These are phyloP conservation scores for Zygosaccharomyces sapae DNA, from an alignment of 1,139 yeast species.

Conservation along the genomic window DNA sequence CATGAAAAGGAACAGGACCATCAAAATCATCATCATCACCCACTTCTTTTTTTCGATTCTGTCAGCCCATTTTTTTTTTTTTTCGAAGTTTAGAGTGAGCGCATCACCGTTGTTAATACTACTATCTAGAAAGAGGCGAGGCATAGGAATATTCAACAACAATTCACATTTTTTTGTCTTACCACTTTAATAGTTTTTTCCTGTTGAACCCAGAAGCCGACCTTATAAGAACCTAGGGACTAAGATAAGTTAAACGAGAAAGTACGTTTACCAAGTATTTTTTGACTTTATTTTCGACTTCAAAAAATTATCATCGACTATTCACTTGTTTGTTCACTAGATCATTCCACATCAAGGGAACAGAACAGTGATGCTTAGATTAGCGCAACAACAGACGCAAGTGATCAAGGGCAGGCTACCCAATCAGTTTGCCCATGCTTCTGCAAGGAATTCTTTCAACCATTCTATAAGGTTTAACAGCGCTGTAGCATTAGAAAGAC, in stretches of 20 bases:
- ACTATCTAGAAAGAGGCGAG: not conserved
- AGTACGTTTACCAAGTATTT: not conserved
- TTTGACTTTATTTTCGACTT: not conserved
- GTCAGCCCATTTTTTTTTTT: not conserved
- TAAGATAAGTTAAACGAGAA: not conserved
- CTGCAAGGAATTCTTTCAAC: slow-evolving; percentile 23
- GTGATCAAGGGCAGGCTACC: slow-evolving; percentile 27
- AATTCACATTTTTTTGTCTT: not conserved
- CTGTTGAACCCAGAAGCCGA: not conserved
- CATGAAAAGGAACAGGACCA: not conserved
- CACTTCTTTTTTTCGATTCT: not conserved
- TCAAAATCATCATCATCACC: not conserved
- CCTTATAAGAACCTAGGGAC: not conserved
- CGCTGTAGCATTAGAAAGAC: slow-evolving; percentile 23
- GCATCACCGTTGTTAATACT: not conserved
- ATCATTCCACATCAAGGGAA: not conserved
- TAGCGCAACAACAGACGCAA: slow-evolving; percentile 25
- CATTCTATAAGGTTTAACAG: slow-evolving; percentile 25
- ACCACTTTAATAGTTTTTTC: not conserved
- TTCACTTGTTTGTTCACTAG: not conserved
- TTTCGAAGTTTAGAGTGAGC: not conserved
- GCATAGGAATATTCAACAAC: not conserved
- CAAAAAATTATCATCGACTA: too few relatives aligned
- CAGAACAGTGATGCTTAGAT: slow-evolving; percentile 20
- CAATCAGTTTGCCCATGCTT: slow-evolving; percentile 26